Percentiles rank a stretch among this genome's conserved stretches.
These are phyloP conservation scores for Spiraea crenata DNA, from an alignment of 331 rosid species.

Conservation along the genomic window DNA sequence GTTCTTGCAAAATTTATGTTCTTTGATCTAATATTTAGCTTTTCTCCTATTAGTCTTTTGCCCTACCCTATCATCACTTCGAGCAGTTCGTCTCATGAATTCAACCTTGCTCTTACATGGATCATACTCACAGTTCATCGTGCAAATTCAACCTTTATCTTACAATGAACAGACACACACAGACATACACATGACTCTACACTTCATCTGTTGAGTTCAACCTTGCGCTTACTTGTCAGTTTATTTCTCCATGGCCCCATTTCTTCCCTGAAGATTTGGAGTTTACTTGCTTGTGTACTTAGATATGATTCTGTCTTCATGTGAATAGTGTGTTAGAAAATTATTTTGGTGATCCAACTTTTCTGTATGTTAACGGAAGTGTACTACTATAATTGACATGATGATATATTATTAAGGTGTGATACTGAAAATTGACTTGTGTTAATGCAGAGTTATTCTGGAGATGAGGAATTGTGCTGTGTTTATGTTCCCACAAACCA, in stretches of 20 bases:
- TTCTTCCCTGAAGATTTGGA: background rate
- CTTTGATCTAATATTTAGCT: background rate
- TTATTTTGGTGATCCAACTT: background rate
- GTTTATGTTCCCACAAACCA: conserved; percentile 98
- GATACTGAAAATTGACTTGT: no score
- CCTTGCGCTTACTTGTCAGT: background rate
- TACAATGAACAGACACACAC: no score
- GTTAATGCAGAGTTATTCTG: conserved; percentile 68
- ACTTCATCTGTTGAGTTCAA: no score
- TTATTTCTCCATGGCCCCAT: background rate
- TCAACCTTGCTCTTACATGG: no score
- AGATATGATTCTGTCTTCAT: background rate
- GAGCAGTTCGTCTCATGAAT: no score
- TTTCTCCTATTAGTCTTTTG: background rate
- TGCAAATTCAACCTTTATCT: no score
- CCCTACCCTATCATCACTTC: no score
- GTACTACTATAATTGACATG: conserved; percentile 2
- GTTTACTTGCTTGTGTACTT: background rate
- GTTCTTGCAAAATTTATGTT: no score
- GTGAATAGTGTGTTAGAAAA: background rate
- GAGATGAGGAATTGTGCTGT: conserved; percentile 93
- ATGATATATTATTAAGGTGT: background rate
- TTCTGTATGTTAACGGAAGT: conserved; percentile 2
- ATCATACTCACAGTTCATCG: no score
- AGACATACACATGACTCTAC: no score